Evolutionary conservation across 257 asterid species (phyloP).

Genomic region (Perilla frutescens): DNA sequence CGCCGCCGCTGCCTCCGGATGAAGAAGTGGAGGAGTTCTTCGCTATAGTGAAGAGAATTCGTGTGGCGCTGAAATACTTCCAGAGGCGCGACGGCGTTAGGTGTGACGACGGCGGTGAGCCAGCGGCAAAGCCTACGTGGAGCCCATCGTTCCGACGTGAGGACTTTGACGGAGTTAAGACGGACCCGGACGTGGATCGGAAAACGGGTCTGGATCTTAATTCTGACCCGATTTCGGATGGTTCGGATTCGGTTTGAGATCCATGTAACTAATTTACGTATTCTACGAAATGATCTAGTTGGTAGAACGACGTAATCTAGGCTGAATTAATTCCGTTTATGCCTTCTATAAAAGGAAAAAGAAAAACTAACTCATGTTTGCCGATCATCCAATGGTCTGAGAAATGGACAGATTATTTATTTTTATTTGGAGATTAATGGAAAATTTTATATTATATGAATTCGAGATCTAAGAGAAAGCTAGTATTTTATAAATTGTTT

Average conservation of each 20-base stretch:
- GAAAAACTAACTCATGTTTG: too few species aligned
- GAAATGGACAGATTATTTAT: too few species aligned
- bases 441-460: too few species aligned
- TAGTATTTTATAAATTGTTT: too few species aligned
- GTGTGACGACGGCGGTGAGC: constrained; percentile 1
- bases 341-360: too few species aligned
- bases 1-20: constrained; percentile 40
- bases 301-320: too few species aligned
- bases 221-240: constrained; percentile 34
- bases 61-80: constrained; percentile 57
- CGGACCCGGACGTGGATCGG: constrained; percentile 13
- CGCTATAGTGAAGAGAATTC: constrained; percentile 53
- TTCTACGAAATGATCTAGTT: too few species aligned
- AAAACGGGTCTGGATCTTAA: constrained; percentile 37
- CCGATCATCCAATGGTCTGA: too few species aligned
- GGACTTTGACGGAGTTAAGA: constrained; percentile 37
- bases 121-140: constrained; percentile 34
- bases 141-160: constrained; percentile 39
- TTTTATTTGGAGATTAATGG: too few species aligned
- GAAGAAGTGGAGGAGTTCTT: constrained; percentile 69
- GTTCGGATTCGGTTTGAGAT: constrained; percentile 2
- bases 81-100: constrained; percentile 35
- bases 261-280: background rate
- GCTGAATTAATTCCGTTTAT: too few species aligned
- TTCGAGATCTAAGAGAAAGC: too few species aligned